Base-by-base conservation (phyloP, 805 yeast species). In the Barnettozyma populi region DNA sequence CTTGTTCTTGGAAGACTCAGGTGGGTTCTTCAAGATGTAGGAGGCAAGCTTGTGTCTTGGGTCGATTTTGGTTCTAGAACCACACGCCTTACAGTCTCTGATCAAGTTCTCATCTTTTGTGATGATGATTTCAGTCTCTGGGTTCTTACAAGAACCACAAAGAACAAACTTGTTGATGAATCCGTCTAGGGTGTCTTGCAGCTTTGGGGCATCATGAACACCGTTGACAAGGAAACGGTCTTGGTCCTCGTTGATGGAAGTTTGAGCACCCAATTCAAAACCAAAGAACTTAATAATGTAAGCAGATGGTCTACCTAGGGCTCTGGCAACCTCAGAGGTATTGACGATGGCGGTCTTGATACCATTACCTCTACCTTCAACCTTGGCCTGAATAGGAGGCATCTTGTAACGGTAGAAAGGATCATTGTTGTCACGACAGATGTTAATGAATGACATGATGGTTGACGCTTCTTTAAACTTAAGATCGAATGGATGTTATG, bases 331-430 rank as follows among this genome's bases (percentile, higher is more conserved):
- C 63, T 94, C 98, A 36, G 86, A 73, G 47, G 89, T 81, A 70
- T 94, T 94, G 57, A 89, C 80, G 48, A 94, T 84, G 47, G 92
- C 95, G 21, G 99, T 94, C 69, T 90, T 90, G 72, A 94, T 94
- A 82, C 99, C 99, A 73, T 94, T 94, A 74, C 99, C 99, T 67
- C 96, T 81, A 69, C 99, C 99, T 74, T 94, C 98, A 56, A 88
- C 88, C 78, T 94, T 94, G 58, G 97, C 87, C 72, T 87, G 95
- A 70, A 94, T 84, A 38, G 95, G 86, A 65, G 99, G 99, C 99
- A 94, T 94, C 75, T 94, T 94, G 72, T 94, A 94, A 75, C 99
- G 96, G 82, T 94, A 94, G 70, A 94, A 94, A 40, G 97, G 97
- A 74, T 94, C 99, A 63, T 86, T 82, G 75, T 92, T 94, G 64